Percentiles rank a stretch among this genome's conserved stretches.
These are phyloP conservation scores for Mycosarcoma mackinlayi DNA, from an alignment of 1,284 basidiomycete genomes.

Conservation along the genomic window DNA sequence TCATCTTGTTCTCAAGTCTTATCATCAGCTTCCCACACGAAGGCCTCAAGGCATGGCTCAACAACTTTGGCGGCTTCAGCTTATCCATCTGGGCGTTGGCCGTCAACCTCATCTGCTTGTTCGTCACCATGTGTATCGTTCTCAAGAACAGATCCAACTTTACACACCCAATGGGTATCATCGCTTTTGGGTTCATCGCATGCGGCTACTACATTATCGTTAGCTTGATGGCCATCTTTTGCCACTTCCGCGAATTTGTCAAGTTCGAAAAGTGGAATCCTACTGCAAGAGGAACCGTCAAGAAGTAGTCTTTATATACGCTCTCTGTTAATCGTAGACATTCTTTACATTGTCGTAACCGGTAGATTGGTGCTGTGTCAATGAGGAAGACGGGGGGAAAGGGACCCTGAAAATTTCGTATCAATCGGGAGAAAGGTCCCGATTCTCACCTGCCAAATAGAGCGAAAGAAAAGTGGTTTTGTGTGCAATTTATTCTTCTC, in stretches of 20 bases:
- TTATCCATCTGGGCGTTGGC: slow-evolving; percentile 49
- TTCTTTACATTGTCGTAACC: no score
- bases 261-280: slow-evolving; percentile 60
- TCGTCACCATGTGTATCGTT: slow-evolving; percentile 53
- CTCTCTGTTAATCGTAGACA: slow-evolving; percentile 1
- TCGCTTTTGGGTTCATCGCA: slow-evolving; percentile 44
- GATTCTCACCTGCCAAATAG: no score
- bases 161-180: slow-evolving; percentile 49
- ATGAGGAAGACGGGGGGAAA: neutral
- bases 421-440: no score
- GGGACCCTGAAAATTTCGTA: no score
- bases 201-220: slow-evolving; percentile 55
- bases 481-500: no score
- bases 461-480: no score
- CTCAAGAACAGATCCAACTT: slow-evolving; percentile 57
- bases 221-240: slow-evolving; percentile 55
- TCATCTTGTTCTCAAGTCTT: slow-evolving; percentile 45
- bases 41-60: slow-evolving; percentile 45
- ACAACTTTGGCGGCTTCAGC: slow-evolving; percentile 49
- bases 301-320: slow-evolving; percentile 18
- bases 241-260: slow-evolving; percentile 60
- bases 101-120: slow-evolving; percentile 54
- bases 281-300: slow-evolving; percentile 35
- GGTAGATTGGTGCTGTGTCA: no score
- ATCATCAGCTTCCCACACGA: slow-evolving; percentile 30